phyloP scores from a whole-genome alignment of 192 early-diverging fungal species.

The Allomyces arbusculus region DNA sequence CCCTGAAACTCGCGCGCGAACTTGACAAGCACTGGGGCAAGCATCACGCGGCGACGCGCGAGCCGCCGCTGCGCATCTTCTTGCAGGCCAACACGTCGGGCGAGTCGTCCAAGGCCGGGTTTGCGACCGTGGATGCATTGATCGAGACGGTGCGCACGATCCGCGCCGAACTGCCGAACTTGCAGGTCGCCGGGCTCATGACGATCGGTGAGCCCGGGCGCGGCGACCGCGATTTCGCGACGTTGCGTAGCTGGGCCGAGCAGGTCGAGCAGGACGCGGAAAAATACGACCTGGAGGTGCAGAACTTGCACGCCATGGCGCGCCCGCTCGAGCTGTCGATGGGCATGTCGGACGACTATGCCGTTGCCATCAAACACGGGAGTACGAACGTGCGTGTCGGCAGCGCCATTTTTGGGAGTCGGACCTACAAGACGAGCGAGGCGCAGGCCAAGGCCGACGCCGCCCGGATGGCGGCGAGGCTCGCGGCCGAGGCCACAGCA shows the following conservation, averaged over 20 bases:
- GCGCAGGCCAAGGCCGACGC: no score
- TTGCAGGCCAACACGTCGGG: conserved; percentile 88
- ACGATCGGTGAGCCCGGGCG: background rate
- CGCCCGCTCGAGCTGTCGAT: conserved; percentile 60
- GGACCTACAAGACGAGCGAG: conserved; percentile 10
- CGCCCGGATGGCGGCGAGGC: no score
- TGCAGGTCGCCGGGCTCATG: background rate
- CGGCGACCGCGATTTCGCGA: background rate
- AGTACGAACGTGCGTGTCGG: conserved; percentile 89
- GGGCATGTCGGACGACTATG: conserved; percentile 97
- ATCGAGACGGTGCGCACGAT: background rate
- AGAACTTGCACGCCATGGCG: conserved; percentile 9
- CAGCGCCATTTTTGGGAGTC: conserved; percentile 66
- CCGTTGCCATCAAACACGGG: conserved; percentile 59
- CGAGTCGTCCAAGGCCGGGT: conserved; percentile 42
- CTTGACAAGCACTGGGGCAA: conserved; percentile 51
- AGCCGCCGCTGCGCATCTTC: conserved; percentile 50
- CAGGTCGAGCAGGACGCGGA: background rate
- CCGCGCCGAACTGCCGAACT: background rate
- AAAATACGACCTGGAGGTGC: conserved; percentile 11
- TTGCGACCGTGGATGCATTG: no score
- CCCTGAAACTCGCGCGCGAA: conserved; percentile 55
- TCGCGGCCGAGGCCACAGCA: no score
- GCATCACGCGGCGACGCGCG: conserved; percentile 12
- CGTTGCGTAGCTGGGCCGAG: background rate